phyloP scores from a whole-genome alignment of 225 moss, liverwort and hornwort species.

The Lunularia cruciata region DNA sequence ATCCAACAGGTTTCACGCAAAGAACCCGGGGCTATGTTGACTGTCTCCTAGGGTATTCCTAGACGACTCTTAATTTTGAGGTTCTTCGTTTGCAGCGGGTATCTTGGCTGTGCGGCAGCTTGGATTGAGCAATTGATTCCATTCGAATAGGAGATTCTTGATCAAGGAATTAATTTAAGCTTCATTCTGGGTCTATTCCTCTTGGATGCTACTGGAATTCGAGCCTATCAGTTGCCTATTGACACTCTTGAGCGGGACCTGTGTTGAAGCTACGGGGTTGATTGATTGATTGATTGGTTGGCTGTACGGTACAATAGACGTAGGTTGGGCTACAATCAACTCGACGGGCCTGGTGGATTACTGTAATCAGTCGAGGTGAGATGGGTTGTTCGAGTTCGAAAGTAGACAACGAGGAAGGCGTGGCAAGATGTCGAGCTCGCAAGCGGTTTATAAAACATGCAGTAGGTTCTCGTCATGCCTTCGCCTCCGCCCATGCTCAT shows the following conservation, averaged over 20 bases:
- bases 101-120: background rate
- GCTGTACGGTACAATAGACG: background rate
- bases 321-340: background rate
- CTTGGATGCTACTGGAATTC: background rate
- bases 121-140: background rate
- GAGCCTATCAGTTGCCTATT: background rate
- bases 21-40: background rate
- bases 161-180: background rate
- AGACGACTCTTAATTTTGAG: background rate
- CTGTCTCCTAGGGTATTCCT: background rate
- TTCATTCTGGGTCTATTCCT: background rate
- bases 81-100: background rate
- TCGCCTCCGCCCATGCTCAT: slow-evolving; percentile 65
- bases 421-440: slow-evolving; percentile 73
- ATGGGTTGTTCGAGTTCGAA: slow-evolving; percentile 87
- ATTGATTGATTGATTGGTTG: background rate
- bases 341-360: background rate
- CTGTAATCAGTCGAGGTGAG: background rate
- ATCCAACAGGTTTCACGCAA: background rate
- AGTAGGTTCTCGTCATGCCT: slow-evolving; percentile 59
- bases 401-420: slow-evolving; percentile 74
- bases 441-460: slow-evolving; percentile 71
- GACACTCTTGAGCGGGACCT: no score
- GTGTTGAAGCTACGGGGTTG: background rate
- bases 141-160: background rate